Conservation (phyloP, 495 filamentous ascomycete genomes). For the Lentithecium fluviatile region DNA sequence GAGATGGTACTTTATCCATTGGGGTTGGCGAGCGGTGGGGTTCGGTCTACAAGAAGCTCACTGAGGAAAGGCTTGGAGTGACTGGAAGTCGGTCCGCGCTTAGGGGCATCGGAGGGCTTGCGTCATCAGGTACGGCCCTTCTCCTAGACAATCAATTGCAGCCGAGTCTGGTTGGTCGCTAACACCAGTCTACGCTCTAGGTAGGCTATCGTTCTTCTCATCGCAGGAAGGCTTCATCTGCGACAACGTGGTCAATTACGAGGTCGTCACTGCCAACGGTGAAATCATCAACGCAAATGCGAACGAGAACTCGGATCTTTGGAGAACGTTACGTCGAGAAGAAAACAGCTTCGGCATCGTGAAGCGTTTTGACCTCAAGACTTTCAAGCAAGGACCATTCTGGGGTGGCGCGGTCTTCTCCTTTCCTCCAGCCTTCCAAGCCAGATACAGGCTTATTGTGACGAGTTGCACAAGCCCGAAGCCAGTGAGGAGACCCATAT, state of each 20-base stretch:
- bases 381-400: slow-evolving; percentile 38
- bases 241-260: slow-evolving; percentile 40
- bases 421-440: background rate
- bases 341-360: slow-evolving; percentile 14
- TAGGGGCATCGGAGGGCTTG: slow-evolving; percentile 48
- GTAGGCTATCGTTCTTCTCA: slow-evolving; percentile 17
- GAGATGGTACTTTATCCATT: slow-evolving; percentile 42
- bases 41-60: slow-evolving; percentile 17
- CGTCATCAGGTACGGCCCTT: background rate
- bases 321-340: background rate
- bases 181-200: background rate
- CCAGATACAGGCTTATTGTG: background rate
- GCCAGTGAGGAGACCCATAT: slow-evolving; percentile 3
- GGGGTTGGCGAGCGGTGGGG: slow-evolving; percentile 41
- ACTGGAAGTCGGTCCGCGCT: slow-evolving; percentile 34
- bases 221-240: slow-evolving; percentile 54
- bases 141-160: too few species aligned
- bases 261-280: slow-evolving; percentile 47
- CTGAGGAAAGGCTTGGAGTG: background rate
- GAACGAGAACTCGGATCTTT: slow-evolving; percentile 9
- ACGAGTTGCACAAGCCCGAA: slow-evolving; percentile 7
- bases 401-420: slow-evolving; percentile 26
- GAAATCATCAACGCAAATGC: slow-evolving; percentile 51
- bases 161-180: too few species aligned
- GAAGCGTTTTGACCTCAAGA: slow-evolving; percentile 2